These are phyloP conservation scores for Diplosphaera chodatii DNA, from an alignment of 139 green algal genomes.

Conservation along the genomic window DNA sequence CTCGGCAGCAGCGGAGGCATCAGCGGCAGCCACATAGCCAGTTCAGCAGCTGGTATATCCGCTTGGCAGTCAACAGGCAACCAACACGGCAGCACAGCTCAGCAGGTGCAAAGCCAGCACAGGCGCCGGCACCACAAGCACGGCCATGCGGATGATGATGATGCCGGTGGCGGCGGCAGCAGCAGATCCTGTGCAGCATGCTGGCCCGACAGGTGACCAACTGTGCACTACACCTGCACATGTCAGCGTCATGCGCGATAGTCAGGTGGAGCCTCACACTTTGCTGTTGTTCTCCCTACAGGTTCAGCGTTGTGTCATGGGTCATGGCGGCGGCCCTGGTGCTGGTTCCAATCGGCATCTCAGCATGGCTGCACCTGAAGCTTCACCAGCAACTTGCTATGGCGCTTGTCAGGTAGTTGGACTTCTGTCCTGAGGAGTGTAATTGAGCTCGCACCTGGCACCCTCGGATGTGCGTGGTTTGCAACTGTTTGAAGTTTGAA, in stretches of 20 bases:
- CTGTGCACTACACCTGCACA: no score
- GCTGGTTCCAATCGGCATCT: conserved; percentile 25
- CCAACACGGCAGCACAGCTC: not conserved
- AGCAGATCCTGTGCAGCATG: not conserved
- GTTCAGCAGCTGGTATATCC: no score
- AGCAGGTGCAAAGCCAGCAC: not conserved
- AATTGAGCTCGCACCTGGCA: no score
- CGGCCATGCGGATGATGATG: not conserved
- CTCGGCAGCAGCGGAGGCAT: not conserved
- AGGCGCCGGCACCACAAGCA: not conserved
- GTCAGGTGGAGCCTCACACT: no score
- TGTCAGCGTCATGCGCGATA: no score
- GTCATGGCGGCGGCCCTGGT: conserved; percentile 25
- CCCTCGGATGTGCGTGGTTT: not conserved
- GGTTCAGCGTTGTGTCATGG: conserved; percentile 15
- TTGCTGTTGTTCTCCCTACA: no score
- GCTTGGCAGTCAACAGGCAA: no score
- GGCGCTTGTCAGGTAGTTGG: conserved; percentile 10
- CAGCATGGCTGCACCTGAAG: conserved; percentile 27
- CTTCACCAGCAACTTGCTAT: conserved; percentile 32
- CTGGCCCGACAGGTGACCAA: not conserved
- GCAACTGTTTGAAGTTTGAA: not conserved
- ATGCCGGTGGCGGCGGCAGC: not conserved
- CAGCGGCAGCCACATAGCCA: not conserved
- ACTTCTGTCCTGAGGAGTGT: no score